Evolutionary conservation across 495 filamentous ascomycete genomes (phyloP), one percentile per base, ranked within the genome.

Genomic region (Astrocystis sublimbata): DNA sequence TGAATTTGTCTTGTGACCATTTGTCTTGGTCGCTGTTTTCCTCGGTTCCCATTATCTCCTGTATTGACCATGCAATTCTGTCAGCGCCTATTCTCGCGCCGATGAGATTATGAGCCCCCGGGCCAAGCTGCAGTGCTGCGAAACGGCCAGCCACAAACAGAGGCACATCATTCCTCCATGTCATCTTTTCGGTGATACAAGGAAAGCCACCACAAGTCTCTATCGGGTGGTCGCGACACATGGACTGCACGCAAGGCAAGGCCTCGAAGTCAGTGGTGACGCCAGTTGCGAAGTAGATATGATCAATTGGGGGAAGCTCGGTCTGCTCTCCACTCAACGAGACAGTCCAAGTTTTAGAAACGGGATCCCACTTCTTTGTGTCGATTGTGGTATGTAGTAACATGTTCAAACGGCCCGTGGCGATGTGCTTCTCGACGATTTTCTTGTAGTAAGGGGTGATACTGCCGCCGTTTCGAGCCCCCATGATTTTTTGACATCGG

Each of bases 251-350:
- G 28, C 81, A 73, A 0, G 82, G 78, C 52, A 86, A 76, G 30
- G 77, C 72, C 23, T 65, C 65, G 21, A 86, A 77, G 62, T 88
- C 76, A 3, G 80, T 73, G 26, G 75, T 63, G 30, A 83, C 76
- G 2, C 86, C 86, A 0, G 86, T 88, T 19, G 87, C 85, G 58
- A 83, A 87, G 66, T 86, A 85, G 63, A 88, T 84, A 72, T 86
- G 85, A 70, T 89, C 85, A 56, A 88, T 82, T 5, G 64, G 69
- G 4, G 81, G 80, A 6, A 86, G 74, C 17, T 76, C 71, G 1
- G 78, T 73, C 28, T 81, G 81, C 6, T 79, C 72, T 1, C 81
- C 82, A 33, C 78, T 69, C 6, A 85, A 80, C 7, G 66, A 66
- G 0, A 87, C 63, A 0, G 68, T 63, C 86, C 85, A 88, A 23